Conservation (phyloP, 352 stramenopile species). For the Phytophthora fragariae region DNA sequence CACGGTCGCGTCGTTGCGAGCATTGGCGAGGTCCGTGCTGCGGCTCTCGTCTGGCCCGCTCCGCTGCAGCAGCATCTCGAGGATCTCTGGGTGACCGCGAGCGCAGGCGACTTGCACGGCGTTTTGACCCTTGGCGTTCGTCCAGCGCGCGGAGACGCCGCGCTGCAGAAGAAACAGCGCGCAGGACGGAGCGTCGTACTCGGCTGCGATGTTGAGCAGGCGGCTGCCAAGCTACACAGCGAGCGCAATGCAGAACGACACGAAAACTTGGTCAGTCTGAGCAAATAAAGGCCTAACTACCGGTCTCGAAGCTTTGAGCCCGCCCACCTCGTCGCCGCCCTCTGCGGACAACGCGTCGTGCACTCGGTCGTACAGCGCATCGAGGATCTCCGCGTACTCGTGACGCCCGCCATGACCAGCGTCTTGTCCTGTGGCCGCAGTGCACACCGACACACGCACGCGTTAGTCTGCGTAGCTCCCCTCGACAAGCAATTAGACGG, state of each 20-base stretch:
- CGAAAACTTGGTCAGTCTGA: background rate
- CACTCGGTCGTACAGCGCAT: slow-evolving; percentile 30
- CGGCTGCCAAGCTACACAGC: slow-evolving; percentile 20
- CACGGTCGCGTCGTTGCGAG: background rate
- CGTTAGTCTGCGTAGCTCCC: background rate
- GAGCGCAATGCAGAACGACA: background rate
- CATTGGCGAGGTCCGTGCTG: background rate
- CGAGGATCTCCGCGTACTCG: slow-evolving; percentile 19
- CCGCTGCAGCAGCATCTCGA: slow-evolving; percentile 22
- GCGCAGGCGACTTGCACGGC: slow-evolving; percentile 26
- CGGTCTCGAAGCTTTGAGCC: too few relatives aligned
- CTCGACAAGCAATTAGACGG: slow-evolving; percentile 6
- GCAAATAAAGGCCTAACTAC: background rate
- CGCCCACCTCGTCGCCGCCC: slow-evolving; percentile 18
- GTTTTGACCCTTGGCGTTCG: slow-evolving; percentile 16
- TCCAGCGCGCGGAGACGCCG: slow-evolving; percentile 18
- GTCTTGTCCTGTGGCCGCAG: slow-evolving; percentile 25
- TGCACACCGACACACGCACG: background rate
- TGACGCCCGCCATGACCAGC: slow-evolving; percentile 29
- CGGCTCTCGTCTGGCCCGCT: background rate
- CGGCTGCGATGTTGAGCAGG: slow-evolving; percentile 23
- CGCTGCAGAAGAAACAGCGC: slow-evolving; percentile 23
- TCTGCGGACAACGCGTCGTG: slow-evolving; percentile 4
- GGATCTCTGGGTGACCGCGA: slow-evolving; percentile 17
- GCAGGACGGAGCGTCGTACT: slow-evolving; percentile 28